Percentiles rank a stretch among this genome's conserved stretches.
phyloP scores from a whole-genome alignment of 1,284 basidiomycete genomes.

The Ceratobasidium sp. region DNA sequence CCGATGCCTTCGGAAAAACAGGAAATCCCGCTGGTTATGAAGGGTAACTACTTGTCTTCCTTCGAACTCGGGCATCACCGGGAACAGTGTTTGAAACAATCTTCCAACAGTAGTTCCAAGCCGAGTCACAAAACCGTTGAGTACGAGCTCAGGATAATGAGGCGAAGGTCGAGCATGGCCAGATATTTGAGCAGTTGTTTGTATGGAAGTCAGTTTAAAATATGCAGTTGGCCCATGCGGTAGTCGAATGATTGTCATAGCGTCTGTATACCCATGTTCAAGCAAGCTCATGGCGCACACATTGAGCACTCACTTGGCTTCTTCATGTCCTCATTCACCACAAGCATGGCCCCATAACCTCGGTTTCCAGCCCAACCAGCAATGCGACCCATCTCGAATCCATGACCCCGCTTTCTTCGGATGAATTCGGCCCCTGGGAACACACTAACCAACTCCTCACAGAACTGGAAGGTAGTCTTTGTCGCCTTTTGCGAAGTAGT shows the following conservation, averaged over 20 bases:
- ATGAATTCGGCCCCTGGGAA: slow-evolving; percentile 97
- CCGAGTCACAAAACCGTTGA: slow-evolving; percentile 95
- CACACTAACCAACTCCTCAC: slow-evolving; percentile 89
- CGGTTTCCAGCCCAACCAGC: slow-evolving; percentile 93
- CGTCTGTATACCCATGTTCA: slow-evolving; percentile 65
- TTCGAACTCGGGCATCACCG: slow-evolving; percentile 93
- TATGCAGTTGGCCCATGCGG: slow-evolving; percentile 95
- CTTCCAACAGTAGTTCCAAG: slow-evolving; percentile 93
- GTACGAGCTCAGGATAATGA: slow-evolving; percentile 94
- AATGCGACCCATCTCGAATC: slow-evolving; percentile 93
- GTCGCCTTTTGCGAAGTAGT: slow-evolving; percentile 91
- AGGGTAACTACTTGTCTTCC: slow-evolving; percentile 97
- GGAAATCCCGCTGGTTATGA: slow-evolving; percentile 97
- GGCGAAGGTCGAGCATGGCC: slow-evolving; percentile 93
- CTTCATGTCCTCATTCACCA: slow-evolving; percentile 96
- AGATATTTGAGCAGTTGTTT: slow-evolving; percentile 86
- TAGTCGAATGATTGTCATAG: slow-evolving; percentile 90
- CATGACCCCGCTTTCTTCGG: slow-evolving; percentile 88
- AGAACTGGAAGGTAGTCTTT: slow-evolving; percentile 85
- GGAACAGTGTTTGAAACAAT: slow-evolving; percentile 96
- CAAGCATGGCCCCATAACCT: slow-evolving; percentile 87
- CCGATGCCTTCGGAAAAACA: slow-evolving; percentile 97
- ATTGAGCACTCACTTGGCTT: slow-evolving; percentile 76
- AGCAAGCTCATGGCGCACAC: slow-evolving; percentile 18
- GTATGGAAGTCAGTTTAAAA: slow-evolving; percentile 92